Base-by-base conservation (phyloP, 1,284 basidiomycete species). In the Rhizoctonia solani region DNA sequence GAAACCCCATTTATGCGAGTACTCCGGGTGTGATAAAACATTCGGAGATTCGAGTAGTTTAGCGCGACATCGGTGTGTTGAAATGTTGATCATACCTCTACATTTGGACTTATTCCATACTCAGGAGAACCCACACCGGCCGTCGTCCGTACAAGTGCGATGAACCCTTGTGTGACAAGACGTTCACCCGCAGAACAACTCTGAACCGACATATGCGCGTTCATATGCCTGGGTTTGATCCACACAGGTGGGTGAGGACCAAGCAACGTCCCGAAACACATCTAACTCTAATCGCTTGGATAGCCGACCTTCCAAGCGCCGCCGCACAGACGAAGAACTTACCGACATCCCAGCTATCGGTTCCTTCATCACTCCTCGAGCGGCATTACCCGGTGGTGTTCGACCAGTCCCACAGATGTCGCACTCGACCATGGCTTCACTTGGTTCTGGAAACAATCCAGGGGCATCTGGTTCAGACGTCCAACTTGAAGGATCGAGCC, bases 41-140 rank as follows among this genome's bases (percentile, higher is more conserved):
- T 95, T 95, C 77, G 87, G 90, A 44, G 92, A 95, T 76, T 93
- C 91, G 19, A 92, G 90, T 75, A 92, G 90, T 77, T 82, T 95
- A 68, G 91, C 92, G 55, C 86, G 93, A 72, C 92, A 95, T 80
- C 85, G 93, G 55, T 61, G 34, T 1, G 46, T 50, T 13, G 2
- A 9, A n/a, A 19, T 1, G 32, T 1, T 41, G 29, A 9, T 3
- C 3, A 50, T 11, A 27, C 23, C 39, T 1, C 46, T 2, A 3
- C 6, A 32, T 23, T 21, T 37, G 49, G 16, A 61, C 56, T 49
- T 49, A 21, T n/a, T 30, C 11, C 19, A 61, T 49, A 19, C 16
- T 21, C 14, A 61, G 58, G n/a, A 44, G 58, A 41, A 61, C 58
- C 13, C 58, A 61, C 50, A 91, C 90, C 0, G 90, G 89, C 25